A percentile compares a stretch with the other conserved stretches of the same genome.
Evolutionary conservation across 768 basidiomycete species (phyloP).

Genomic region (Termitomyces titanicus): DNA sequence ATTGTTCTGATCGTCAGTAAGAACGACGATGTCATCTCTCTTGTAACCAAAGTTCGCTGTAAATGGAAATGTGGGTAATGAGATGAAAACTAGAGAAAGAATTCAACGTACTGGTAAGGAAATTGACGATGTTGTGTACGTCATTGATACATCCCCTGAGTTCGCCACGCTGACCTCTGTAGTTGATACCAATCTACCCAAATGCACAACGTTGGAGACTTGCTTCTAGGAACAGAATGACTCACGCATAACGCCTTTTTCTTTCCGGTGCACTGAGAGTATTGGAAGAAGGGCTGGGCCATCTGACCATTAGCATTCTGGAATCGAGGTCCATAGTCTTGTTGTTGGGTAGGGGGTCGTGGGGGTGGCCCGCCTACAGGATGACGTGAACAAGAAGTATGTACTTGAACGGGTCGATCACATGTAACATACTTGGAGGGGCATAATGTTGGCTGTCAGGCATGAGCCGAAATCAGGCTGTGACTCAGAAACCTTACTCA

Average conservation of each 20-base stretch:
- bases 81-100: not conserved
- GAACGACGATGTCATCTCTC: conserved; percentile 76
- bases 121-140: conserved; percentile 74
- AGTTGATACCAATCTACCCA: conserved; percentile 84
- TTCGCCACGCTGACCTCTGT: conserved; percentile 61
- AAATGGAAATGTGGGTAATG: not conserved
- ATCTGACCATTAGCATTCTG: conserved; percentile 40
- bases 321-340: conserved; percentile 61
- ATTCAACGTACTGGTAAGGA: conserved; percentile 59
- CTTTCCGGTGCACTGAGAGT: conserved; percentile 84
- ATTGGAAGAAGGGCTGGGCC: conserved; percentile 71
- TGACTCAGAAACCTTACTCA: not conserved
- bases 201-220: not conserved
- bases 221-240: not conserved
- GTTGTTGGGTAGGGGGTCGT: conserved; percentile 52
- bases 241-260: conserved; percentile 87
- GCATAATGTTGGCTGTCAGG: conserved; percentile 4
- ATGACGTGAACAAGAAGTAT: not conserved
- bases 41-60: conserved; percentile 65
- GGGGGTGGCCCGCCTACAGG: conserved; percentile 38
- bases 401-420: not conserved
- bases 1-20: conserved; percentile 73
- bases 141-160: conserved; percentile 92
- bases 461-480: not conserved
- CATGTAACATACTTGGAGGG: conserved; percentile 19